These are phyloP conservation scores for Leccinum variicolor DNA, from an alignment of 768 basidiomycete species.

Conservation along the genomic window DNA sequence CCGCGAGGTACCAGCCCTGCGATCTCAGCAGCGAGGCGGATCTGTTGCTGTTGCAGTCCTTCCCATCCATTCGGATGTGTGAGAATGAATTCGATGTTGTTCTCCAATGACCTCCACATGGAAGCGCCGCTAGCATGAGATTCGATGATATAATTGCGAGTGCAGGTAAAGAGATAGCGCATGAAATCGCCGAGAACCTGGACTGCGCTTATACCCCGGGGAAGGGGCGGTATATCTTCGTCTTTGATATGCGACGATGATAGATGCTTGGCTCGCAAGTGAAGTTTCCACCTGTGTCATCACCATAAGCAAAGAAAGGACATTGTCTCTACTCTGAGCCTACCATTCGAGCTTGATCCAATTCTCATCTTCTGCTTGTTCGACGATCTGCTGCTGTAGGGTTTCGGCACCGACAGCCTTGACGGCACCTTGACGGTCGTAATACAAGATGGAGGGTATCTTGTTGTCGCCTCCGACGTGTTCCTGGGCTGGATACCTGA, in stretches of 20 bases:
- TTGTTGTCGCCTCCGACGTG: slow-evolving; percentile 44
- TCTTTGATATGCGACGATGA: slow-evolving; percentile 21
- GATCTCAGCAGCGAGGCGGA: slow-evolving; percentile 23
- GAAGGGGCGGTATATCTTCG: slow-evolving; percentile 24
- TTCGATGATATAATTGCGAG: slow-evolving; percentile 20
- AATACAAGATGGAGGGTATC: slow-evolving; percentile 48
- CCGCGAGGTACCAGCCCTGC: slow-evolving; percentile 24
- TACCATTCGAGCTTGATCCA: slow-evolving; percentile 42
- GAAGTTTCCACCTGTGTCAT: slow-evolving; percentile 31
- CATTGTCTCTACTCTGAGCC: neutral
- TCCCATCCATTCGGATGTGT: slow-evolving; percentile 34
- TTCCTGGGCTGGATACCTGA: slow-evolving; percentile 47
- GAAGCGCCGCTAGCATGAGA: slow-evolving; percentile 26
- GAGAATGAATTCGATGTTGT: slow-evolving; percentile 22
- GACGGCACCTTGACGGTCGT: slow-evolving; percentile 37
- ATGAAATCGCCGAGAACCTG: slow-evolving; percentile 28
- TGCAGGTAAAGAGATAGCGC: slow-evolving; percentile 23
- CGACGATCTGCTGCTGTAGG: slow-evolving; percentile 30
- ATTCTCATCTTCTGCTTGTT: slow-evolving; percentile 36
- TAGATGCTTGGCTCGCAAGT: slow-evolving; percentile 31
- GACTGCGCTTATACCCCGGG: slow-evolving; percentile 16
- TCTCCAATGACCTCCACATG: slow-evolving; percentile 23
- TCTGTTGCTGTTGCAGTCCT: slow-evolving; percentile 27
- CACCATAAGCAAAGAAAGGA: neutral
- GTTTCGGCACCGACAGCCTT: slow-evolving; percentile 46